Evolutionary conservation across 2,329 filamentous ascomycete genomes (phyloP).

Genomic region (Tolypocladium endophyticum): DNA sequence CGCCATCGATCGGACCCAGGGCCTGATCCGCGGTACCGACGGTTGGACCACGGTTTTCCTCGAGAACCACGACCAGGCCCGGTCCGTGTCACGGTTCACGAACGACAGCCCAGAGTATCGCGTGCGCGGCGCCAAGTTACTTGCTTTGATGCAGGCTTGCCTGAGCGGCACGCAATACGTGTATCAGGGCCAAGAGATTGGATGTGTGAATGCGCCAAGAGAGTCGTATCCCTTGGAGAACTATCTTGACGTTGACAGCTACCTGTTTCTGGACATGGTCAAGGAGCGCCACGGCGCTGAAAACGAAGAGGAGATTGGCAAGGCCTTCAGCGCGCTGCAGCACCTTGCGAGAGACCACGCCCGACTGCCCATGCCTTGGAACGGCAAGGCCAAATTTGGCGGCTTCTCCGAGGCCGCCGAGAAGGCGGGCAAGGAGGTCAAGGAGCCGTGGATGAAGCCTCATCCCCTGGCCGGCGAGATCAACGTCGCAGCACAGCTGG

Average conservation of each 20-base stretch:
- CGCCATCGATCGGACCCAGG: slow-evolving; percentile 38
- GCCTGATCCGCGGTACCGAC: slow-evolving; percentile 39
- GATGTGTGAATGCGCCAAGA: slow-evolving; percentile 49
- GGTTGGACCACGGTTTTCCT: slow-evolving; percentile 55
- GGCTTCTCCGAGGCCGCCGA: slow-evolving; percentile 27
- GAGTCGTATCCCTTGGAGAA: slow-evolving; percentile 49
- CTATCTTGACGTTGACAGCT: slow-evolving; percentile 37
- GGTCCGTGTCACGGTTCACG: slow-evolving; percentile 45
- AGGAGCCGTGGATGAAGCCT: slow-evolving; percentile 22
- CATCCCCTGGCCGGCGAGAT: slow-evolving; percentile 24
- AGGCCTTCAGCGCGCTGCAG: slow-evolving; percentile 18
- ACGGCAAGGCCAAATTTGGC: slow-evolving; percentile 20
- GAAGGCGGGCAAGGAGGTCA: slow-evolving; percentile 12
- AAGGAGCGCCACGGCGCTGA: slow-evolving; percentile 15
- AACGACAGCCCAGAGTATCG: slow-evolving; percentile 37
- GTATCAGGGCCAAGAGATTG: slow-evolving; percentile 59
- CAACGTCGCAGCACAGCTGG: slow-evolving; percentile 46
- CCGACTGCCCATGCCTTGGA: slow-evolving; percentile 59
- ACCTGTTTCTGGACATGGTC: slow-evolving; percentile 24
- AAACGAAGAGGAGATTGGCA: slow-evolving; percentile 24
- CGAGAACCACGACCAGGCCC: slow-evolving; percentile 56
- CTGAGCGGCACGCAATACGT: slow-evolving; percentile 53
- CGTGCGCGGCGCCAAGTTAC: slow-evolving; percentile 42
- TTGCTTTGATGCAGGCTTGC: slow-evolving; percentile 41
- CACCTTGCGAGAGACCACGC: slow-evolving; percentile 46